Conservation (phyloP, 2,329 filamentous ascomycete species). For the Pseudocercospora musae region DNA sequence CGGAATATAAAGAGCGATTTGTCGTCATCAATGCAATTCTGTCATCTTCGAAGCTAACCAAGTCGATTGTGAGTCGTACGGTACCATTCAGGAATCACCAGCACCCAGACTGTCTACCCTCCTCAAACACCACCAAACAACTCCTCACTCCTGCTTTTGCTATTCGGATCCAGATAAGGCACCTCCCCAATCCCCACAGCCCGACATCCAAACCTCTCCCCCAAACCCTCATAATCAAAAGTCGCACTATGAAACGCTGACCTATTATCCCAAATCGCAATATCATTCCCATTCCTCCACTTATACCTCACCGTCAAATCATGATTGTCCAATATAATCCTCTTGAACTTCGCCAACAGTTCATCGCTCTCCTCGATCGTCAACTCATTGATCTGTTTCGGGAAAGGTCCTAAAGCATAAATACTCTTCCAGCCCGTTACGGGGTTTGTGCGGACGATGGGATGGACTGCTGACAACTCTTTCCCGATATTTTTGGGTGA, state of each 20-base stretch:
- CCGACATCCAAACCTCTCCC: conserved; percentile 51
- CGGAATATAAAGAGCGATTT: too few species aligned
- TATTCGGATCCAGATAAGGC: conserved; percentile 54
- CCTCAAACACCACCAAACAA: conserved; percentile 1
- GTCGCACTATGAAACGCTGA: conserved; percentile 57
- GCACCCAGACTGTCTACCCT: too few species aligned
- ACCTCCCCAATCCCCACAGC: conserved; percentile 56
- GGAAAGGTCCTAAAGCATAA: conserved; percentile 58
- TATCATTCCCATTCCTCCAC: conserved; percentile 50
- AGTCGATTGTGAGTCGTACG: too few species aligned
- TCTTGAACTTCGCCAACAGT: conserved; percentile 27
- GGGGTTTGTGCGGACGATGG: conserved; percentile 57
- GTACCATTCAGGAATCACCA: too few species aligned
- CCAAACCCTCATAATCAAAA: conserved; percentile 58
- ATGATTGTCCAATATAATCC: conserved; percentile 48
- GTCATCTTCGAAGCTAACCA: too few species aligned
- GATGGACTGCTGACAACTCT: conserved; percentile 37
- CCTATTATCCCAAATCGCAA: conserved; percentile 24
- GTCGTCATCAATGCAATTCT: too few species aligned
- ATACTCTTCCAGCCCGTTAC: conserved; percentile 62
- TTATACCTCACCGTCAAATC: conserved; percentile 50
- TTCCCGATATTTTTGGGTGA: conserved; percentile 25
- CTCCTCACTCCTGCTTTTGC: conserved; percentile 40
- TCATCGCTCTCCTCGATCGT: conserved; percentile 28
- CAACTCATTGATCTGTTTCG: conserved; percentile 54